phyloP scores from a whole-genome alignment of 768 basidiomycete species.

The Leccinum pellstonianum region DNA sequence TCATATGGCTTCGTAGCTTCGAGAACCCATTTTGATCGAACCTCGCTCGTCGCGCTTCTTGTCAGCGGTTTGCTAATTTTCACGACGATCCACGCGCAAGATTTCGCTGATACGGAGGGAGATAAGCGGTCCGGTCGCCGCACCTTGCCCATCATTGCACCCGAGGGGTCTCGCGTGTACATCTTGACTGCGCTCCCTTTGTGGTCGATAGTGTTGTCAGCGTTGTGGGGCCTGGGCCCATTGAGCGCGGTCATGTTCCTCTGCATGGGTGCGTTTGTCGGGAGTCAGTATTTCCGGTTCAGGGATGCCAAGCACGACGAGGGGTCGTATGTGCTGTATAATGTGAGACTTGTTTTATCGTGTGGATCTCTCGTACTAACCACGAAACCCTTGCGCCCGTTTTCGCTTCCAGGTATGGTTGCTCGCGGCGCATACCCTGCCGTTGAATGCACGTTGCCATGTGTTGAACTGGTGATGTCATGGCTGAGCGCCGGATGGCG shows the following conservation, averaged over 20 bases:
- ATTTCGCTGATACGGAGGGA: slow-evolving; percentile 34
- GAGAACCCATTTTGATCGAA: slow-evolving; percentile 8
- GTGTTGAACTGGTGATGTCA: slow-evolving; percentile 7
- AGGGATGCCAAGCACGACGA: slow-evolving; percentile 11
- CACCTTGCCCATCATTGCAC: slow-evolving; percentile 30
- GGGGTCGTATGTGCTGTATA: slow-evolving; percentile 14
- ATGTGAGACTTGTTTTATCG: slow-evolving; percentile 7
- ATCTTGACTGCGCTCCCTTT: slow-evolving; percentile 13
- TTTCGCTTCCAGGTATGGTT: slow-evolving; percentile 8
- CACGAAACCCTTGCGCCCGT: background rate
- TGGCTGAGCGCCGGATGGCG: background rate
- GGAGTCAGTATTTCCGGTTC: slow-evolving; percentile 15
- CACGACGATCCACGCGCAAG: slow-evolving; percentile 39
- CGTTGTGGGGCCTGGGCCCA: slow-evolving; percentile 11
- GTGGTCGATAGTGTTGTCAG: slow-evolving; percentile 9
- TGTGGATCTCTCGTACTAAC: background rate
- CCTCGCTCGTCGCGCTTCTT: slow-evolving; percentile 19
- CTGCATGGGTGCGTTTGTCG: slow-evolving; percentile 15
- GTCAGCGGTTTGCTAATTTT: slow-evolving; percentile 32
- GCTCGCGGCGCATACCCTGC: slow-evolving; percentile 7
- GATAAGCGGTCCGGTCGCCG: slow-evolving; percentile 30
- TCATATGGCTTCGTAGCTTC: background rate
- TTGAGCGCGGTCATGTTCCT: slow-evolving; percentile 9
- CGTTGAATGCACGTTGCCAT: slow-evolving; percentile 7
- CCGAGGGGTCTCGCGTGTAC: slow-evolving; percentile 14